phyloP scores from a whole-genome alignment of 2,329 filamentous ascomycete species.

The Achaetomium macrosporum region DNA sequence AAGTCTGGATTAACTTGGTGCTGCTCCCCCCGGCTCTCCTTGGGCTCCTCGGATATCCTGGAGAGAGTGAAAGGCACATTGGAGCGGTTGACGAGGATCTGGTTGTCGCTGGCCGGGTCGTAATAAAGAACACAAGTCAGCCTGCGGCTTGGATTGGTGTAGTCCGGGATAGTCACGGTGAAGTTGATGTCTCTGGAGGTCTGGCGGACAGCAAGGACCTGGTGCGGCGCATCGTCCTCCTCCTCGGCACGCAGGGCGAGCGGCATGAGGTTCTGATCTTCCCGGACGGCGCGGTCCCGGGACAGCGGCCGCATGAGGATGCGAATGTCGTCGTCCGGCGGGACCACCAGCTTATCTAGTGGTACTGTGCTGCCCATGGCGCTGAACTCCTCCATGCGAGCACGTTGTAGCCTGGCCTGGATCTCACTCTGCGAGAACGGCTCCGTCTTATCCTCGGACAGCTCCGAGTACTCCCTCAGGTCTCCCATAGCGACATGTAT shows the following conservation, averaged over 20 bases:
- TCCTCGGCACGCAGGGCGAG: constrained; percentile 50
- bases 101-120: constrained; percentile 52
- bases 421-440: constrained; percentile 53
- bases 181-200: constrained; percentile 56
- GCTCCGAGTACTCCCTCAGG: constrained; percentile 25
- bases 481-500: constrained; percentile 39
- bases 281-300: constrained; percentile 47
- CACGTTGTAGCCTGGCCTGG: constrained; percentile 42
- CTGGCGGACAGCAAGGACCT: constrained; percentile 55
- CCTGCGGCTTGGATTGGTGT: constrained; percentile 36
- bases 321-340: constrained; percentile 47
- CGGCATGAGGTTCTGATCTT: constrained; percentile 49
- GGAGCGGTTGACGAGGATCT: constrained; percentile 51
- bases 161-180: constrained; percentile 48
- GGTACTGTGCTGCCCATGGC: constrained; percentile 41
- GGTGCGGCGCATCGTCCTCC: constrained; percentile 46
- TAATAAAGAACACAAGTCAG: constrained; percentile 58
- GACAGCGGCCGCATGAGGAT: constrained; percentile 52
- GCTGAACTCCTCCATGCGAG: constrained; percentile 41
- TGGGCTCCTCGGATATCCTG: constrained; percentile 37
- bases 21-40: constrained; percentile 31
- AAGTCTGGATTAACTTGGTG: constrained; percentile 37
- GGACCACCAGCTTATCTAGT: constrained; percentile 44
- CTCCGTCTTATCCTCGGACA: constrained; percentile 50
- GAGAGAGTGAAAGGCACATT: constrained; percentile 48